These are phyloP conservation scores for Globisporangium nodosum DNA, from an alignment of 352 stramenopile species.

Conservation along the genomic window DNA sequence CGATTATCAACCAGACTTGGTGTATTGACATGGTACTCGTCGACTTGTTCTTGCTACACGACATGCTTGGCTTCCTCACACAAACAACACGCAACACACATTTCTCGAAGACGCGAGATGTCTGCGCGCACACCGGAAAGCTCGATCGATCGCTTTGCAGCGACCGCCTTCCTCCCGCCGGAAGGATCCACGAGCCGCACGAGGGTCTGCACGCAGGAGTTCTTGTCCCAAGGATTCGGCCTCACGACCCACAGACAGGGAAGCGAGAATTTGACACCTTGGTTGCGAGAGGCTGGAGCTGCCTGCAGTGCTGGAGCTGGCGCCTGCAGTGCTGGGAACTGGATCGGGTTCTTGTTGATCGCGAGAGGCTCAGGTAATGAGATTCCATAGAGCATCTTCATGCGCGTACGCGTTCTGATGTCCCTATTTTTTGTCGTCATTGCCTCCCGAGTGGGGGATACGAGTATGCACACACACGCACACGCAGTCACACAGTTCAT, in stretches of 20 bases:
- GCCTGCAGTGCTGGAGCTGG: background rate
- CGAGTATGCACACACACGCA: background rate
- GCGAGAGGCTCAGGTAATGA: conserved; percentile 86
- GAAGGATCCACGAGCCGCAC: conserved; percentile 25
- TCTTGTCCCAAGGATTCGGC: conserved; percentile 88
- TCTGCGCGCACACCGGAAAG: conserved; percentile 24
- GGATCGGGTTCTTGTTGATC: background rate
- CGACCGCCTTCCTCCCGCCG: conserved; percentile 34
- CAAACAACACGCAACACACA: background rate
- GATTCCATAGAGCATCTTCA: conserved; percentile 89
- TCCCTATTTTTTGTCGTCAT: conserved; percentile 89
- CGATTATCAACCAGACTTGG: too few relatives aligned
- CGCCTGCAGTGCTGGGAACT: too few relatives aligned
- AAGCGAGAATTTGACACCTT: conserved; percentile 91
- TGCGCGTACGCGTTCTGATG: conserved; percentile 57
- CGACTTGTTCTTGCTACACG: too few relatives aligned
- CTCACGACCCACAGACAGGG: conserved; percentile 63
- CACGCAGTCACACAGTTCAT: background rate
- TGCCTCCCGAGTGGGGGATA: conserved; percentile 24
- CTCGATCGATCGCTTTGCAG: conserved; percentile 65
- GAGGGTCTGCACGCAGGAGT: conserved; percentile 8
- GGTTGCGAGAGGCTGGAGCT: conserved; percentile 24
- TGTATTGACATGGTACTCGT: too few relatives aligned
- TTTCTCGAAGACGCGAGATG: conserved; percentile 7
- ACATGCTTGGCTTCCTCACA: background rate